A percentile compares a stretch with the other conserved stretches of the same genome.
Evolutionary conservation across 495 filamentous ascomycete genomes (phyloP).

Genomic region (Penicillium arizonense): DNA sequence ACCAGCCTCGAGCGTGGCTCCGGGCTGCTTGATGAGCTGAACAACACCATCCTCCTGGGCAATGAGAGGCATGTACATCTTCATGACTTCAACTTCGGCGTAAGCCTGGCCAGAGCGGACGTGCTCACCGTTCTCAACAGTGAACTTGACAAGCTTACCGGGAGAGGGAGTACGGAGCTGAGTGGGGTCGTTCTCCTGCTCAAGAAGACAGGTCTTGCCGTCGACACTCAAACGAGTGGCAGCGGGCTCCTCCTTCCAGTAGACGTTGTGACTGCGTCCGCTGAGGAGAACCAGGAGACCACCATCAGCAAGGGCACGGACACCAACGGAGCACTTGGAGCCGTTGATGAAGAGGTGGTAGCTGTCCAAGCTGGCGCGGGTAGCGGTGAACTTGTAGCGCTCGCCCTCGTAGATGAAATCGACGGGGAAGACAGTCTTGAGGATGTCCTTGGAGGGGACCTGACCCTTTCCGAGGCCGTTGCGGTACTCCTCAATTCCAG

Average conservation of each 20-base stretch:
- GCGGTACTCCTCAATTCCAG: constrained; percentile 80
- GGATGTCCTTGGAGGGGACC: constrained; percentile 90
- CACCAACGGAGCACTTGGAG: constrained; percentile 91
- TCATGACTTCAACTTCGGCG: constrained; percentile 99
- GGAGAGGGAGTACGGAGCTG: constrained; percentile 93
- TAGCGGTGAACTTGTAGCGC: constrained; percentile 98
- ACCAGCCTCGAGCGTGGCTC: constrained; percentile 94
- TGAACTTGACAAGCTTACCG: constrained; percentile 98
- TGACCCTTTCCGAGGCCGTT: constrained; percentile 94
- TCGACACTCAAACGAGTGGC: constrained; percentile 96
- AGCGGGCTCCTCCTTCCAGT: constrained; percentile 98
- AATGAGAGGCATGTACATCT: constrained; percentile 99
- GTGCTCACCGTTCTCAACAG: constrained; percentile 94
- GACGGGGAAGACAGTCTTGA: constrained; percentile 96
- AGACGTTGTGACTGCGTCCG: constrained; percentile 94
- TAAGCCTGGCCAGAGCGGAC: constrained; percentile 90
- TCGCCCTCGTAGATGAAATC: constrained; percentile 98
- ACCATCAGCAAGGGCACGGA: constrained; percentile 89
- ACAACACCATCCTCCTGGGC: constrained; percentile 97
- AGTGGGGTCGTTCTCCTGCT: constrained; percentile 99
- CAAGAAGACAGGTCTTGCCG: constrained; percentile 93
- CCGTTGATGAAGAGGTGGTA: constrained; percentile 99
- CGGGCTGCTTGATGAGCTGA: constrained; percentile 98
- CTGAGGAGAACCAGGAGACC: constrained; percentile 88
- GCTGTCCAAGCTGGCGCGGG: constrained; percentile 86